These are phyloP conservation scores for Taphrina wiesneri DNA, from an alignment of 1,139 yeast genomes.

Conservation along the genomic window DNA sequence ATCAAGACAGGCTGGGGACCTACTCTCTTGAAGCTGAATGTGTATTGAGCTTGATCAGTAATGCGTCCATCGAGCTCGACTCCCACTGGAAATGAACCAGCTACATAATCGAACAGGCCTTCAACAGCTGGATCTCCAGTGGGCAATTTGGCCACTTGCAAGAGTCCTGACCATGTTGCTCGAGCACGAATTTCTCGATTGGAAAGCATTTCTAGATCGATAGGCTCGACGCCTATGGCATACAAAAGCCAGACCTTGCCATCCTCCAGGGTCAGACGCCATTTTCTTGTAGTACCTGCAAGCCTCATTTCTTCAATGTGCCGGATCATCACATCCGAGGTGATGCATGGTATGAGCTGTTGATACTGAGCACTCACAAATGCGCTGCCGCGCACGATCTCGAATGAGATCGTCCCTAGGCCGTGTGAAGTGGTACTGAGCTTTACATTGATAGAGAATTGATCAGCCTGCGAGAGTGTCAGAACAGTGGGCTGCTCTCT, in stretches of 20 bases:
- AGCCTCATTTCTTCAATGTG: constrained; percentile 50
- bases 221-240: constrained; percentile 46
- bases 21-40: constrained; percentile 51
- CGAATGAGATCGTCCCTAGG: constrained; percentile 43
- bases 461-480: constrained; percentile 53
- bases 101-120: constrained; percentile 54
- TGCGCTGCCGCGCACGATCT: constrained; percentile 74
- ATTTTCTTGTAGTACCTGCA: constrained; percentile 54
- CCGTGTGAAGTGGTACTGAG: constrained; percentile 46
- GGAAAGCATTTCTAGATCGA: constrained; percentile 34
- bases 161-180: constrained; percentile 53
- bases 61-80: constrained; percentile 50
- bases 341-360: constrained; percentile 59
- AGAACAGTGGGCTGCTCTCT: constrained; percentile 49
- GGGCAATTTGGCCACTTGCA: constrained; percentile 65
- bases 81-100: constrained; percentile 58
- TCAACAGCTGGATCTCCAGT: constrained; percentile 27
- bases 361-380: constrained; percentile 65
- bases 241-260: constrained; percentile 63
- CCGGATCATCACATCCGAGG: constrained; percentile 39
- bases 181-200: constrained; percentile 51
- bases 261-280: constrained; percentile 46
- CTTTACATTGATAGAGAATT: constrained; percentile 58
- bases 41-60: constrained; percentile 52
- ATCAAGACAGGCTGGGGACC: constrained; percentile 53